phyloP scores from a whole-genome alignment of 495 filamentous ascomycete species.

The Neurospora tetrasperma region DNA sequence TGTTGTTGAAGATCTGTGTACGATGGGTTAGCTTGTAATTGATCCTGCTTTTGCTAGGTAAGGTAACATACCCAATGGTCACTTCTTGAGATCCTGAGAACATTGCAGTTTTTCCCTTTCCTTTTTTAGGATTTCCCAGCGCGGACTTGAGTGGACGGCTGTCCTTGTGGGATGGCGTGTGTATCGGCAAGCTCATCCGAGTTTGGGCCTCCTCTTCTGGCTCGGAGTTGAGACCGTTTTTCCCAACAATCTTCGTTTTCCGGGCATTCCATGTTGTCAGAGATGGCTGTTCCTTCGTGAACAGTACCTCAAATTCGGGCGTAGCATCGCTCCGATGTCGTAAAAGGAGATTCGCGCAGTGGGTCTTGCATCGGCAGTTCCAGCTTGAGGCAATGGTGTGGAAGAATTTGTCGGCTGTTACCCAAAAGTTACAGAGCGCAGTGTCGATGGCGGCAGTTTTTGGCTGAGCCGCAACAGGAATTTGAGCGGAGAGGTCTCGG shows the following conservation, averaged over 20 bases:
- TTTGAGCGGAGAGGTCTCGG: neutral
- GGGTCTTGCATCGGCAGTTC: conserved; percentile 20
- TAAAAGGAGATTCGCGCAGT: conserved; percentile 22
- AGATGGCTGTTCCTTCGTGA: neutral
- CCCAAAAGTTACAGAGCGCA: conserved; percentile 7
- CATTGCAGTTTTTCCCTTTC: neutral
- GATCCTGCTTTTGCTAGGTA: neutral
- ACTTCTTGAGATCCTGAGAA: neutral
- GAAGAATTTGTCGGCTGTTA: neutral
- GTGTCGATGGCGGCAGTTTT: neutral
- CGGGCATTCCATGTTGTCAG: conserved; percentile 2
- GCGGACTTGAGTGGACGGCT: neutral
- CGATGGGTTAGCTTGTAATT: neutral
- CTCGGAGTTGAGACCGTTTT: neutral
- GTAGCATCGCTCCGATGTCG: conserved; percentile 19
- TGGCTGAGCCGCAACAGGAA: neutral
- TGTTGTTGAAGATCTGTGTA: neutral
- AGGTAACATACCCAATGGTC: neutral
- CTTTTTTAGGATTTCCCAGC: neutral
- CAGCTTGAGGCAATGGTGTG: conserved; percentile 10
- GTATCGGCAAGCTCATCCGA: neutral
- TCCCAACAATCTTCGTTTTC: conserved; percentile 5
- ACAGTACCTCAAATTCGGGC: conserved; percentile 18
- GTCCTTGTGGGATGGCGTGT: neutral
- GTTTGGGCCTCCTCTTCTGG: neutral